These are phyloP conservation scores for Tolypocladium ovalisporum DNA, from an alignment of 2,329 filamentous ascomycete species.

Conservation along the genomic window DNA sequence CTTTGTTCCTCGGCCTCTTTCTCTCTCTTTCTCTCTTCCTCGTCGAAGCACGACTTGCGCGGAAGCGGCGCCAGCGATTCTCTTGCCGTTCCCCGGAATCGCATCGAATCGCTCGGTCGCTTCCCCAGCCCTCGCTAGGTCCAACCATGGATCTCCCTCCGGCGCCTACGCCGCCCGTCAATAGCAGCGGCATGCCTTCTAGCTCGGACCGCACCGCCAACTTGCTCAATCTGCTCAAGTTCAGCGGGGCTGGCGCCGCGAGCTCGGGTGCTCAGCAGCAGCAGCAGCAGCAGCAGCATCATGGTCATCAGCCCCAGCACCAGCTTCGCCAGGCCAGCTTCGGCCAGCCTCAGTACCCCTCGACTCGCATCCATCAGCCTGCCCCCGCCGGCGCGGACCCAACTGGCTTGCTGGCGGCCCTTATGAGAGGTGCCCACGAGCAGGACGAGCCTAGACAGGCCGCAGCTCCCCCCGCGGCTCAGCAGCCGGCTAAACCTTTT, in stretches of 20 bases:
- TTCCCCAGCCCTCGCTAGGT: slow-evolving; percentile 1
- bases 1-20: neutral
- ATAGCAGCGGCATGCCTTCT: slow-evolving; percentile 24
- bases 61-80: neutral
- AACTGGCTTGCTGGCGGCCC: slow-evolving; percentile 44
- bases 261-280: slow-evolving; percentile 21
- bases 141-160: slow-evolving; percentile 33
- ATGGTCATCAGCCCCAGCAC: slow-evolving; percentile 9
- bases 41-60: neutral
- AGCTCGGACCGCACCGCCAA: slow-evolving; percentile 40
- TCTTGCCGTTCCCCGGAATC: neutral
- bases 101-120: neutral
- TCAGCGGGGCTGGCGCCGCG: slow-evolving; percentile 29
- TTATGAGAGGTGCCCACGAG: slow-evolving; percentile 47
- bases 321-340: slow-evolving; percentile 9
- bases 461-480: slow-evolving; percentile 9
- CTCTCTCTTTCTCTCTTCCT: neutral
- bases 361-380: slow-evolving; percentile 41
- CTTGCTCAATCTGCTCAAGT: slow-evolving; percentile 52
- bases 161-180: slow-evolving; percentile 38
- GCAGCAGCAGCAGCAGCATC: slow-evolving; percentile 18
- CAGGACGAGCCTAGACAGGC: slow-evolving; percentile 26
- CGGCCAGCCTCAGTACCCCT: slow-evolving; percentile 11
- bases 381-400: slow-evolving; percentile 46
- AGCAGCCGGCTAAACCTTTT: slow-evolving; percentile 25